Percentiles rank a stretch among this genome's conserved stretches.
Conservation (phyloP, 2,329 filamentous ascomycete genomes). For the Fusarium bactridioides region DNA sequence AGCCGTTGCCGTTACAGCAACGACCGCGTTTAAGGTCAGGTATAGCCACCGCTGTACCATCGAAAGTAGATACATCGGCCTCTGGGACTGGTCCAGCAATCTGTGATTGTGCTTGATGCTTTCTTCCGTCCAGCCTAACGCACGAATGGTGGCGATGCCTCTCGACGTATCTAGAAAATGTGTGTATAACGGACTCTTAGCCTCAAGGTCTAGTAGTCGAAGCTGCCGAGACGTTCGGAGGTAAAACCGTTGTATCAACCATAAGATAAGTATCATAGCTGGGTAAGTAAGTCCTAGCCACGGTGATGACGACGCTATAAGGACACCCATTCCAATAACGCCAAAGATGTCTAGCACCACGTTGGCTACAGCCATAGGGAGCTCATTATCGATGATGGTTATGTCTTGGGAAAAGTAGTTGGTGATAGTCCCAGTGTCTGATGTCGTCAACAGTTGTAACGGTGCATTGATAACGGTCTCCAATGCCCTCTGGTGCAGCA, state of each 20-base stretch:
- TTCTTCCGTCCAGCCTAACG: not conserved
- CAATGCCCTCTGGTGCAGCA: constrained; percentile 46
- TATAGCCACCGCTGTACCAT: not conserved
- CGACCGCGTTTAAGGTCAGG: not conserved
- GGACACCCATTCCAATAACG: constrained; percentile 51
- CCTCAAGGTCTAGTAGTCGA: not conserved
- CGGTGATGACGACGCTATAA: not conserved
- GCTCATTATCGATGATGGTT: constrained; percentile 50
- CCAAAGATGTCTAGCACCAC: constrained; percentile 24
- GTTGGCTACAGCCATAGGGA: constrained; percentile 48
- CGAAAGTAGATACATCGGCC: not conserved
- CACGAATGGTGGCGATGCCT: not conserved
- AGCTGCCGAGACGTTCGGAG: not conserved
- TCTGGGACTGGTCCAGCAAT: not conserved
- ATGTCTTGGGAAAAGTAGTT: constrained; percentile 57
- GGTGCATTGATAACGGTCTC: constrained; percentile 48
- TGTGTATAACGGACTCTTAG: not conserved
- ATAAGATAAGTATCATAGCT: not conserved
- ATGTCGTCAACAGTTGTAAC: constrained; percentile 51
- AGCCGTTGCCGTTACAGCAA: not conserved
- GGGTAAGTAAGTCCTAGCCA: not conserved
- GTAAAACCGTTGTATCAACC: not conserved
- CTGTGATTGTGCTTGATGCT: not conserved
- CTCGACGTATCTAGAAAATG: not conserved
- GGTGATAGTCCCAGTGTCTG: constrained; percentile 51